Evolutionary conservation across 345 rosid genomes (phyloP), one percentile per base, ranked within the genome.

Genomic region (Psidium guajava): DNA sequence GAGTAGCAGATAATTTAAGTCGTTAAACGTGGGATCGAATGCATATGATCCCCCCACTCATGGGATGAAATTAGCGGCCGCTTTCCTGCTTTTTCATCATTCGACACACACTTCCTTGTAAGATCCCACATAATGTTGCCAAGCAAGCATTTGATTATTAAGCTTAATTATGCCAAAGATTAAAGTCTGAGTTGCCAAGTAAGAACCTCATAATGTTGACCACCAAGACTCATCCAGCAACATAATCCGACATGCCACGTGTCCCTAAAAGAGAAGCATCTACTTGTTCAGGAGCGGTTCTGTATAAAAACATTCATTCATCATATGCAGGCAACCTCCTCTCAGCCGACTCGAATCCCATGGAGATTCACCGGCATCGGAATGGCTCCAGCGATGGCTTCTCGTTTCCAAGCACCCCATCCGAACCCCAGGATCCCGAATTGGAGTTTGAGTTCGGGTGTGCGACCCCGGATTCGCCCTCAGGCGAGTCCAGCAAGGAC

Each of bases 401-500:
- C 91, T 91, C 94, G 69, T 92, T 91, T 81, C 93, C 91, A 5
- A 89, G 85, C 51, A 86, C 91, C 36, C 91, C 89, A 82, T 87
- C 80, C 28, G 54, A 54, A 54, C 50, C 84, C 49, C 88, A 85
- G 80, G 90, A 87, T 12, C 88, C 75, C 49, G 90, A 90, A 77
- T 88, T 91, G 4, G 96, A 96, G 81, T 95, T 96, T 82, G 95
- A 95, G 87, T 95, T 95, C 88, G 94, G 94, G 64, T 89, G 90
- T 6, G 83, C 93, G 18, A 92, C 95, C 6, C 95, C 95, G 4
- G 92, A 90, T 69, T 94, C 95, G 22, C 93, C 94, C 44, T 91
- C 73, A 0, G 82, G 83, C 44, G 86, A 57, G 28, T 75, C 61
- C 54, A 82, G 83, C 87, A 89, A 85, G 42, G 90, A 89, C 84